A percentile compares a stretch with the other conserved stretches of the same genome.
Evolutionary conservation across 768 basidiomycete species (phyloP).

Genomic region (Xanthoconium stramineum): DNA sequence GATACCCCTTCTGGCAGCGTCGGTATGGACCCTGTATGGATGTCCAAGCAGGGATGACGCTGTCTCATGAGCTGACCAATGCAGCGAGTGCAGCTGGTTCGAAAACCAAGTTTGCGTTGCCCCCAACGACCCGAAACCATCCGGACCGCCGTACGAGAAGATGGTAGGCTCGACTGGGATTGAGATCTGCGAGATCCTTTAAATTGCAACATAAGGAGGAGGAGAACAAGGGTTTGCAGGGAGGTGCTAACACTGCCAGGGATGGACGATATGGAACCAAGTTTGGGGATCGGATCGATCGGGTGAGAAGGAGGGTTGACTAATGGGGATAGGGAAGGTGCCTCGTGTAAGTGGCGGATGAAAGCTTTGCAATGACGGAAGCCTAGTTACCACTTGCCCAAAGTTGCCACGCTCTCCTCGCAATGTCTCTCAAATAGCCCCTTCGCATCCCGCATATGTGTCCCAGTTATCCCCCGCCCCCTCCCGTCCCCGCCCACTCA

Average conservation of each 20-base stretch:
- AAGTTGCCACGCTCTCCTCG: conserved; percentile 9
- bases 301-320: conserved; percentile 5
- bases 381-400: conserved; percentile 10
- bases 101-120: too few species aligned
- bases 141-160: too few species aligned
- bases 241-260: conserved; percentile 5
- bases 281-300: conserved; percentile 17
- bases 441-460: neutral
- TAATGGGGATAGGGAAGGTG: conserved; percentile 17
- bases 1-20: too few species aligned
- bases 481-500: neutral
- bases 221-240: neutral
- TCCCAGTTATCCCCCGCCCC: neutral
- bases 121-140: too few species aligned
- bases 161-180: too few species aligned
- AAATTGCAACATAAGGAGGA: neutral
- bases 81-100: too few species aligned
- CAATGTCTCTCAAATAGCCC: conserved; percentile 17
- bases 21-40: too few species aligned
- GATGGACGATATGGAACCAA: conserved; percentile 16
- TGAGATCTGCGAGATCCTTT: neutral
- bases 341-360: conserved; percentile 21
- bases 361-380: conserved; percentile 26
- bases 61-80: too few species aligned
- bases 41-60: too few species aligned